Percentiles rank a stretch among this genome's conserved stretches.
Evolutionary conservation across 2,329 filamentous ascomycete genomes (phyloP).

Genomic region (Cordyceps militaris): DNA sequence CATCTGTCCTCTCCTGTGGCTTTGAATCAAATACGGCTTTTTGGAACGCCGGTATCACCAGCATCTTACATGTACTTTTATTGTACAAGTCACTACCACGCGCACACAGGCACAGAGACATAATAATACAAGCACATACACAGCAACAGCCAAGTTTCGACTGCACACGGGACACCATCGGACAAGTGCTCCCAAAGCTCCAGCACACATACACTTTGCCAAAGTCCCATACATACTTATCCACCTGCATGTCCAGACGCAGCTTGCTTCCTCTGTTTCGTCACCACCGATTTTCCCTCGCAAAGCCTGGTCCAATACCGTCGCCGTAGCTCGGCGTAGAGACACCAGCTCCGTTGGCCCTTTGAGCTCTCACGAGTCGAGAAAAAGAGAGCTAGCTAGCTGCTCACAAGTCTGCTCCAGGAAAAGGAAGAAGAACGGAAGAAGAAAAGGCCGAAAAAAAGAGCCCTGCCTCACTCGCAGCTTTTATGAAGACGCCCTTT

Average conservation of each 20-base stretch:
- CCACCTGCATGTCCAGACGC: slow-evolving; percentile 8
- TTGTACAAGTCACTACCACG: slow-evolving; percentile 10
- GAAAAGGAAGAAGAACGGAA: neutral
- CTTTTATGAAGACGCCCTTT: neutral
- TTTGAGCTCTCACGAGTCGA: neutral
- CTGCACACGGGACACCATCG: neutral
- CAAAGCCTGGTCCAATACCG: neutral
- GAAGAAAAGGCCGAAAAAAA: no score
- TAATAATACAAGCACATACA: neutral
- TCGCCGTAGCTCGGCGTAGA: neutral
- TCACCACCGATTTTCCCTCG: slow-evolving; percentile 14
- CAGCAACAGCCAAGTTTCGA: neutral
- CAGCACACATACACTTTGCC: neutral
- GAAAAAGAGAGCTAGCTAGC: neutral
- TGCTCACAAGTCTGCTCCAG: neutral
- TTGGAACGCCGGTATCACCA: slow-evolving; percentile 6
- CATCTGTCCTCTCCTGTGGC: neutral
- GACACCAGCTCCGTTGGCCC: neutral
- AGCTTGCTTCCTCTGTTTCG: slow-evolving; percentile 14
- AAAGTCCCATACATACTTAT: neutral
- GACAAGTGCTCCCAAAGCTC: neutral
- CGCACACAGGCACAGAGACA: neutral
- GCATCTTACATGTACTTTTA: slow-evolving; percentile 9
- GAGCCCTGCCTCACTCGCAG: neutral
- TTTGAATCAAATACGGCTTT: neutral